Base-by-base conservation (phyloP, 2,329 filamentous ascomycete species). In the Colletotrichum trifolii region DNA sequence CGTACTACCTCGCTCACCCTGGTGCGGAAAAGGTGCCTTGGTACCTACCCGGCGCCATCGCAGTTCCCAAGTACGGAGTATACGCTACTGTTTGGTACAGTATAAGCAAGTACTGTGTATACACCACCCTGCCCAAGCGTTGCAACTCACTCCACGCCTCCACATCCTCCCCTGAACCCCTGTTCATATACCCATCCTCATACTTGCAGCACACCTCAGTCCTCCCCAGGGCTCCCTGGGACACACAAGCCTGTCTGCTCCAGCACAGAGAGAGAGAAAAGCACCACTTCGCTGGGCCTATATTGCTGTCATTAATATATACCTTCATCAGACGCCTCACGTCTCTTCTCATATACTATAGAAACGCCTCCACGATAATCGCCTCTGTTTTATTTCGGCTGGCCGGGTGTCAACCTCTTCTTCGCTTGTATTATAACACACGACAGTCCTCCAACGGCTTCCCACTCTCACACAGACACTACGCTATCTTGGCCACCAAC, bases 221-320 rank as follows among this genome's bases (percentile, higher is more conserved):
- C 33, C 58, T 60, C 39, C 62, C 61, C 53, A 63, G 57, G 57
- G 52, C 55, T 52, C 64, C 61, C 43, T 45, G 60, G 36, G 53
- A 25, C 49, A 12, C 17, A 15, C 40, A 48, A 46, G 50, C 39
- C 50, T 65, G 47, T 42, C 58, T 40, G 40, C 58, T 65, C 46
- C 39, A 61, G 57, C 57, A 65, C 45, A 55, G 57, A 13, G n/a
- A 33, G 25, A 25, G 25, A 25, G 25, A 68, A 53, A 54, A 52
- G 62, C 48, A 64, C 67, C 67, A 69, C 67, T 60, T 60, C 60
- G 54, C 59, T 62, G 47, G 42, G 35, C 52, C 57, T 67, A 67
- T 71, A 70, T 66, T 64, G 67, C 63, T 66, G 43, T 67, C 59
- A 63, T 68, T 70, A 69, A 68, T 69, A 71, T 66, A 68, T 68